Evolutionary conservation across 768 basidiomycete species (phyloP).

Genomic region (Gyrodon lividus): DNA sequence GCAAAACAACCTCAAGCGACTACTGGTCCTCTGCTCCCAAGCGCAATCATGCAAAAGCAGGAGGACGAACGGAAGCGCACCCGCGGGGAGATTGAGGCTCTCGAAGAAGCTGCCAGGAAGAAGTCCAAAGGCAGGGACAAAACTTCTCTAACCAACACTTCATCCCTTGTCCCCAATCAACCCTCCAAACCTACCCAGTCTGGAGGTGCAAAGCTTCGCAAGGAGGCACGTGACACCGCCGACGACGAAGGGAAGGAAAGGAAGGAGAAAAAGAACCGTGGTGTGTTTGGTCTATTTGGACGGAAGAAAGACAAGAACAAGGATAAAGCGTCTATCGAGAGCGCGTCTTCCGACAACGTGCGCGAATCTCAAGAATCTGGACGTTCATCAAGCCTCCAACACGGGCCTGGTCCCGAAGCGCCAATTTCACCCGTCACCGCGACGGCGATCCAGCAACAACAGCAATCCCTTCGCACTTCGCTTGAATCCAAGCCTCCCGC

Average conservation of each 20-base stretch:
- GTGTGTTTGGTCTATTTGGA: slow-evolving; percentile 77
- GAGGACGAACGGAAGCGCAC: slow-evolving; percentile 54
- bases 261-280: slow-evolving; percentile 62
- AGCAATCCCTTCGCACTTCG: slow-evolving; percentile 32
- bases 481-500: slow-evolving; percentile 19
- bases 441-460: slow-evolving; percentile 59
- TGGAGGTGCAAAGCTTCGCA: slow-evolving; percentile 40
- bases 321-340: slow-evolving; percentile 53
- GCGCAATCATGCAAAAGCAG: slow-evolving; percentile 43
- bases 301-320: slow-evolving; percentile 76
- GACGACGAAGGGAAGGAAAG: slow-evolving; percentile 51
- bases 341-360: slow-evolving; percentile 48
- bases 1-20: slow-evolving; percentile 13
- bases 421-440: slow-evolving; percentile 53
- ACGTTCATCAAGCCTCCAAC: slow-evolving; percentile 46
- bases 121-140: slow-evolving; percentile 52
- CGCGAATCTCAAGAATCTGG: slow-evolving; percentile 65
- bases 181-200: slow-evolving; percentile 11
- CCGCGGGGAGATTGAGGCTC: slow-evolving; percentile 47
- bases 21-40: slow-evolving; percentile 35
- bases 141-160: slow-evolving; percentile 28
- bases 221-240: slow-evolving; percentile 40
- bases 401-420: slow-evolving; percentile 23
- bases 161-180: slow-evolving; percentile 30
- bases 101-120: slow-evolving; percentile 46